Base-by-base conservation (phyloP, 495 filamentous ascomycete genomes). In the Oleoguttula mirabilis region DNA sequence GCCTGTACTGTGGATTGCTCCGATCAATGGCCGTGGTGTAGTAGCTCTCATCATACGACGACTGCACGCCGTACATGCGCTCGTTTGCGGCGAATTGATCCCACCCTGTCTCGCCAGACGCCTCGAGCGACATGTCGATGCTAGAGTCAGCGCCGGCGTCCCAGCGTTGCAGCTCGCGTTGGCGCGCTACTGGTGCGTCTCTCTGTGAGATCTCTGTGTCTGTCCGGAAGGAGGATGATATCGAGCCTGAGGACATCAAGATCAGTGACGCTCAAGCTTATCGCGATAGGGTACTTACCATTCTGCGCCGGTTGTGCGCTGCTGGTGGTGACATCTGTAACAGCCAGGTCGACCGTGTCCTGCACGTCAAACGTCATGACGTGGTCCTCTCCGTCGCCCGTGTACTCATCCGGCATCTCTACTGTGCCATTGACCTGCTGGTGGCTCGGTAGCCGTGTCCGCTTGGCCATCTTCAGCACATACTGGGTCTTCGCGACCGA, bases 1-100 rank as follows among this genome's bases (percentile, higher is more conserved):
- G 74, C 46, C 76, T 77, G 61, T 90, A 95, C 20, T 74, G 62
- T 1, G 90, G 87, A 57, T 88, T 76, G 22, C 63, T 78, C 47
- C 77, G 81, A 56, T 99, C 77, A 49, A 99, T 84, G 8, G 71
- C 65, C 15, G 88, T 96, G 8, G 92, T 99, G 58, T 99, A 99
- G 34, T 88, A 76, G 52, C 80, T 84, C 60, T 96, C 92, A 51
- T 95, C 79, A 57, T 94, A 96, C 50, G 81, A 81, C 14, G 76
- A 85, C 62, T 75, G 84, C 25, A 88, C 61, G 7, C 90, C 90
- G 56, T 93, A 96, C 3, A 83, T 76, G 24, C 76, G 71, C 59
- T 92, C 80, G 51, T 98, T 96, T 31, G 70, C 76, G 55, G 84
- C 82, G 53, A 99, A 99, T 58, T 99, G 90, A 58, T 99, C 86